phyloP scores from a whole-genome alignment of 768 basidiomycete species.

The Serpula lacrymans region DNA sequence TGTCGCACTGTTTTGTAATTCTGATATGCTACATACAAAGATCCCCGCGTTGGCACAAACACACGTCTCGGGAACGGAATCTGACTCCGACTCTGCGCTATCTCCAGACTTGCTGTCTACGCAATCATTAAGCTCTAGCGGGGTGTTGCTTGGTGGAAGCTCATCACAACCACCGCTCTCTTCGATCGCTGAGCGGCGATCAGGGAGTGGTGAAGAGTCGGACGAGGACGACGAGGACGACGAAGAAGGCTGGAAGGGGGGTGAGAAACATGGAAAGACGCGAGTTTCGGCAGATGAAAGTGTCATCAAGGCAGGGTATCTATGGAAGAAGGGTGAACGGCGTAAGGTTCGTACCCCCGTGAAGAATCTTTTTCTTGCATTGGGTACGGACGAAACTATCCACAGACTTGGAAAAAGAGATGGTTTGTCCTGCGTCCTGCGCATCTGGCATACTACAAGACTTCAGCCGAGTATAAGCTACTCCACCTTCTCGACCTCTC shows the following conservation, averaged over 20 bases:
- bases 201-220: conserved; percentile 71
- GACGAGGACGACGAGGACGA: conserved; percentile 73
- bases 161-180: conserved; percentile 53
- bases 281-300: conserved; percentile 59
- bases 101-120: conserved; percentile 49
- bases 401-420: conserved; percentile 97
- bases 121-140: conserved; percentile 31
- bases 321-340: conserved; percentile 97
- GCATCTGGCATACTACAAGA: conserved; percentile 97
- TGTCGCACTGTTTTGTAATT: conserved; percentile 2
- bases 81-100: conserved; percentile 77
- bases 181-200: conserved; percentile 74
- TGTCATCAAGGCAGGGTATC: conserved; percentile 87
- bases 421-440: conserved; percentile 96
- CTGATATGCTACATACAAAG: conserved; percentile 18
- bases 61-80: conserved; percentile 71
- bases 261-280: conserved; percentile 38
- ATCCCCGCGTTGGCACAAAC: conserved; percentile 26
- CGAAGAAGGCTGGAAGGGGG: conserved; percentile 62
- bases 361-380: conserved; percentile 5
- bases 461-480: conserved; percentile 89
- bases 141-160: conserved; percentile 26
- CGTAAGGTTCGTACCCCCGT: conserved; percentile 68
- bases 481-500: conserved; percentile 82
- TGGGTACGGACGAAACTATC: conserved; percentile 7